Base-by-base conservation (phyloP, 2,329 filamentous ascomycete species). In the Emergomyces pasteurianus region DNA sequence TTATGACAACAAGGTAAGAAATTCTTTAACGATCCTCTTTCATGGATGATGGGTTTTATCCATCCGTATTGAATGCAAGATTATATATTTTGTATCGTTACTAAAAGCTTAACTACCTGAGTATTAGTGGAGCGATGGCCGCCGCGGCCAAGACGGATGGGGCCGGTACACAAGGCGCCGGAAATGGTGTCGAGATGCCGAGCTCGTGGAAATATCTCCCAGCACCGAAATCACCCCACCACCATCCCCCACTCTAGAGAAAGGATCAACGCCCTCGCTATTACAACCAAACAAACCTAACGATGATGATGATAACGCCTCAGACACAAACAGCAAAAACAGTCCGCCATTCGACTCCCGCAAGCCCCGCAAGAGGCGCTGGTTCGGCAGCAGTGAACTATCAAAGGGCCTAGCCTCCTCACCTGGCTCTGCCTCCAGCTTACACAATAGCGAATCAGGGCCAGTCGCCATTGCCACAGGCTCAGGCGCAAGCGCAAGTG, bases 131-230 rank as follows among this genome's bases (percentile, higher is more conserved):
- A 87, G 91, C 72, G 88, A 90, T 67, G 92, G 92, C 21, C 87
- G 89, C 18, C 83, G 90, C 62, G 90, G 89, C 3, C 81, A 84
- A 71, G 94, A 99, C 68, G 90, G 92, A 59, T 99, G 94, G 94
- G 89, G 89, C 47, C 86, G 90, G 61, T 99, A 95, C 81, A 99
- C 94, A 0, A 84, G 94, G 16, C 85, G 94, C 26, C 80, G 94
- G 64, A 96, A 97, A 75, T 99, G 94, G 94, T 94, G 90, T 70
- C 88, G 94, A 46, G 94, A 97, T 71, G 94, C 94, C 10, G 94
- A 99, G 76, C 83, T 99, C 3, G 90, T 96, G 40, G 94, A 99
- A 70, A 77, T 87, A 10, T 71, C 75, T n/a, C 58, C 63, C 8
- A 60, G 60, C 18, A 55, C 58, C 1, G 61, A 62, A 42, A 36